phyloP scores from a whole-genome alignment of 768 basidiomycete species.

The Dendrothele bispora region DNA sequence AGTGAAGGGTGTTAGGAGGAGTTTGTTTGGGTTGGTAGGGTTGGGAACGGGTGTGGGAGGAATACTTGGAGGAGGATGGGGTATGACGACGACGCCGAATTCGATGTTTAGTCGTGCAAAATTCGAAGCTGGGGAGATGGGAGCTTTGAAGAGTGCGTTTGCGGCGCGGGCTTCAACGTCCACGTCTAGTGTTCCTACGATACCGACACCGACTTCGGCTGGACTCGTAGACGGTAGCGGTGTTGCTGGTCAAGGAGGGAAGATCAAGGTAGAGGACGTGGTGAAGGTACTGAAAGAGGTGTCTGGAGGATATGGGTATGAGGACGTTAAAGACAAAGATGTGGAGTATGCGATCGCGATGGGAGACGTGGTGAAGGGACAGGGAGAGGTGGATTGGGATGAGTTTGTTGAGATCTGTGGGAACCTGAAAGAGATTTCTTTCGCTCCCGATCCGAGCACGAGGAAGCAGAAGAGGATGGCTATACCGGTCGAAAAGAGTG shows the following conservation, averaged over 20 bases:
- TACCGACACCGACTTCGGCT: too few relatives aligned
- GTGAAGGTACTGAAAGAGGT: conserved; percentile 43
- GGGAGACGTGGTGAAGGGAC: conserved; percentile 66
- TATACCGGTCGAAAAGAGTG: conserved; percentile 57
- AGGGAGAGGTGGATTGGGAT: conserved; percentile 68
- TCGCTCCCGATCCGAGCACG: conserved; percentile 30
- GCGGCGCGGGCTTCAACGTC: conserved; percentile 24
- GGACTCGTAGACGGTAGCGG: conserved; percentile 13
- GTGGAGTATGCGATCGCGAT: conserved; percentile 69
- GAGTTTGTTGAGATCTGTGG: conserved; percentile 88
- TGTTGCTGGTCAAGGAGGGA: conserved; percentile 27
- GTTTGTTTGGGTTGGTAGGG: conserved; percentile 3
- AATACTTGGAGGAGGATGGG: conserved; percentile 10
- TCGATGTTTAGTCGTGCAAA: conserved; percentile 28
- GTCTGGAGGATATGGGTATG: conserved; percentile 48
- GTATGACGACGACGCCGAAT: background rate
- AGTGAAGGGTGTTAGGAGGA: conserved; percentile 40
- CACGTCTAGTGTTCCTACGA: background rate
- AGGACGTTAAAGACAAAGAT: conserved; percentile 59
- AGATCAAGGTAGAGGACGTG: conserved; percentile 40
- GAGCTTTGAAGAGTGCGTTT: conserved; percentile 38
- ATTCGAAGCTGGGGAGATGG: conserved; percentile 47
- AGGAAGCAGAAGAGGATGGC: conserved; percentile 29
- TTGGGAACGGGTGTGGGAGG: conserved; percentile 9
- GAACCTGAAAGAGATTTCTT: conserved; percentile 66